Evolutionary conservation across 345 rosid species (phyloP).

Genomic region (Hirschfeldia incana): DNA sequence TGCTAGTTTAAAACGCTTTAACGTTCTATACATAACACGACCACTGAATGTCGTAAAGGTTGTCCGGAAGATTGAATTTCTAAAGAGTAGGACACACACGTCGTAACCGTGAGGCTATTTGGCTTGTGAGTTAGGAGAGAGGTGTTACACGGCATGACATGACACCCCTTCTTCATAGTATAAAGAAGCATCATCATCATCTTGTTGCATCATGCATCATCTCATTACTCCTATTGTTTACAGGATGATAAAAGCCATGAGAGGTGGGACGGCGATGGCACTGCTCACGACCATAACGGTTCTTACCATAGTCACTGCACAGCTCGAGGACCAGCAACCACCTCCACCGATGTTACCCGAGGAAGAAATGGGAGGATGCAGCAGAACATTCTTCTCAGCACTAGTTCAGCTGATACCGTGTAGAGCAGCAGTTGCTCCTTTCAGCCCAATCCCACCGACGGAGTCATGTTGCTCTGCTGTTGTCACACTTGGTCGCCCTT

Average conservation of each 20-base stretch:
- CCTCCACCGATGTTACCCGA: slow-evolving; percentile 38
- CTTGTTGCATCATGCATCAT: slow-evolving; percentile 9
- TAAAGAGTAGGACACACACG: slow-evolving; percentile 15
- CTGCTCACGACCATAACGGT: slow-evolving; percentile 14
- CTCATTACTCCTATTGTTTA: background rate
- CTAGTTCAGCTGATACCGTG: slow-evolving; percentile 89
- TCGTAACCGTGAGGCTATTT: slow-evolving; percentile 19
- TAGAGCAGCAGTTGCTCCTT: slow-evolving; percentile 78
- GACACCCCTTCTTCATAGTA: background rate
- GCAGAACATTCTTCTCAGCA: slow-evolving; percentile 75
- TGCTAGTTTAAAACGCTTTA: background rate
- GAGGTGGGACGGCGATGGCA: slow-evolving; percentile 5
- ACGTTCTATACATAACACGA: background rate
- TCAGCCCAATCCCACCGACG: slow-evolving; percentile 76
- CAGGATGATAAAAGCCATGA: slow-evolving; percentile 13
- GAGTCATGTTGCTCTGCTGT: slow-evolving; percentile 78
- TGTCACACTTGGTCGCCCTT: slow-evolving; percentile 76
- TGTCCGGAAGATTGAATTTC: background rate
- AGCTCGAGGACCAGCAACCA: slow-evolving; percentile 35
- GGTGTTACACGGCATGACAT: slow-evolving; percentile 30
- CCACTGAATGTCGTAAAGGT: background rate
- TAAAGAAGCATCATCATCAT: slow-evolving; percentile 19
- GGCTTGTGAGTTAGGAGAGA: slow-evolving; percentile 35
- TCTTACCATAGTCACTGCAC: slow-evolving; percentile 32
- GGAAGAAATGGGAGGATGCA: slow-evolving; percentile 47